Evolutionary conservation across 2,329 filamentous ascomycete genomes (phyloP).

Genomic region (Alternaria angustiovoidea): DNA sequence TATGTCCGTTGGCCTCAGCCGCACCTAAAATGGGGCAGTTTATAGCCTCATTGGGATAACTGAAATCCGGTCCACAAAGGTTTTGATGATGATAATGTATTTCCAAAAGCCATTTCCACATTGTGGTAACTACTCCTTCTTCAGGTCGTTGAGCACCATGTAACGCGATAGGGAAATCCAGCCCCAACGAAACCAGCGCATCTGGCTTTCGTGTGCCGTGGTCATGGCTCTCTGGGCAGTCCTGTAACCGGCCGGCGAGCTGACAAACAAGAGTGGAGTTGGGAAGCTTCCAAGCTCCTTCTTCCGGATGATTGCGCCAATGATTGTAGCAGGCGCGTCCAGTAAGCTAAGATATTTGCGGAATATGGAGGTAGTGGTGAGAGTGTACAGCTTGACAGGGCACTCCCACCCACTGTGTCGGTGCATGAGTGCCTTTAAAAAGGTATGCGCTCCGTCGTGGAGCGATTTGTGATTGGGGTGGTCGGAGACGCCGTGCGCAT

Average conservation of each 20-base stretch:
- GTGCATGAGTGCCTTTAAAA: conserved; percentile 72
- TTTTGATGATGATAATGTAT: neutral
- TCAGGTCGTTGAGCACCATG: conserved; percentile 93
- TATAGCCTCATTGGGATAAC: neutral
- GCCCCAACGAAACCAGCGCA: conserved; percentile 97
- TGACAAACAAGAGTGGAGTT: conserved; percentile 73
- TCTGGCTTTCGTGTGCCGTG: conserved; percentile 88
- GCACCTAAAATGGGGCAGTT: neutral
- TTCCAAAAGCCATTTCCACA: neutral
- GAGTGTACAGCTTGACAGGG: conserved; percentile 85
- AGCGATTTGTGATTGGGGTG: conserved; percentile 95
- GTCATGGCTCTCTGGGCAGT: conserved; percentile 88
- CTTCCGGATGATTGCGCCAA: conserved; percentile 59
- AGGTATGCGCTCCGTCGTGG: conserved; percentile 79
- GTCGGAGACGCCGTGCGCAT: conserved; percentile 78
- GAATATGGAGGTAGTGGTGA: conserved; percentile 73
- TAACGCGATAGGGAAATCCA: conserved; percentile 93
- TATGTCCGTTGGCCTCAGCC: conserved; percentile 4
- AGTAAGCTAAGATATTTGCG: conserved; percentile 85
- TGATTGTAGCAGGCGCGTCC: conserved; percentile 76
- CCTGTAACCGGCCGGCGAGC: conserved; percentile 68
- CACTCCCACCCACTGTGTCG: conserved; percentile 70
- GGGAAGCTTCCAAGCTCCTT: conserved; percentile 64
- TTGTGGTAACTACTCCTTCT: conserved; percentile 59
- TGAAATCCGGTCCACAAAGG: neutral